phyloP scores from a whole-genome alignment of 1,284 basidiomycete species.

The Ustilago crameri region DNA sequence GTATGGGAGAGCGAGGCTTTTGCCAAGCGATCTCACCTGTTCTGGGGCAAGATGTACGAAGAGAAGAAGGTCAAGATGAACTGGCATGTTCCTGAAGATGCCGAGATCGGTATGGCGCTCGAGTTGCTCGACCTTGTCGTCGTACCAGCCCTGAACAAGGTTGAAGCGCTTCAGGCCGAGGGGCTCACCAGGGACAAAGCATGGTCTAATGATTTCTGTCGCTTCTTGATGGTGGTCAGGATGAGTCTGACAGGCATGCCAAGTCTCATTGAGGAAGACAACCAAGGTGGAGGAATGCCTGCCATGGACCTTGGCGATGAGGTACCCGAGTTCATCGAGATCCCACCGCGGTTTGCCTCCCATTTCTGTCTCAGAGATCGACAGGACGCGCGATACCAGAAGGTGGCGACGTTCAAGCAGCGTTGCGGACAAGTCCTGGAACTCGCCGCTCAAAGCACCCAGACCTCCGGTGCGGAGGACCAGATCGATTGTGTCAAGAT shows the following conservation, averaged over 20 bases:
- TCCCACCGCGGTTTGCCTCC: constrained; percentile 70
- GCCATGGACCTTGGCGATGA: constrained; percentile 76
- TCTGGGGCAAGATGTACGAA: constrained; percentile 87
- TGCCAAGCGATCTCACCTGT: constrained; percentile 77
- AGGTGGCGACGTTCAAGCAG: constrained; percentile 74
- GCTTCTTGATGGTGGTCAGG: constrained; percentile 74
- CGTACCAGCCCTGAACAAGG: constrained; percentile 75
- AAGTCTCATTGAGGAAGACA: constrained; percentile 73
- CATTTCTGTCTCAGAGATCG: constrained; percentile 82
- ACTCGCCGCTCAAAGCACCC: constrained; percentile 74
- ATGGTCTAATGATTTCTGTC: constrained; percentile 92
- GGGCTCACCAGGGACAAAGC: constrained; percentile 63
- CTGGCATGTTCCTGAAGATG: constrained; percentile 84
- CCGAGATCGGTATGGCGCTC: constrained; percentile 84
- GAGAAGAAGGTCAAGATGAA: constrained; percentile 82
- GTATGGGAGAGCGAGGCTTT: constrained; percentile 86
- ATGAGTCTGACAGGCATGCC: constrained; percentile 80
- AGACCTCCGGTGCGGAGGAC: constrained; percentile 78
- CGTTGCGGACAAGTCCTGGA: constrained; percentile 80
- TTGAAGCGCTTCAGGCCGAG: constrained; percentile 73
- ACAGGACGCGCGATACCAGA: constrained; percentile 80
- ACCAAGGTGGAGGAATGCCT: constrained; percentile 73
- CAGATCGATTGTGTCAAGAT: constrained; percentile 86
- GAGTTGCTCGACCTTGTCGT: constrained; percentile 80
- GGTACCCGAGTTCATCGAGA: constrained; percentile 75